phyloP scores from a whole-genome alignment of 805 yeast species.

The Wickerhamiella azymoides region DNA sequence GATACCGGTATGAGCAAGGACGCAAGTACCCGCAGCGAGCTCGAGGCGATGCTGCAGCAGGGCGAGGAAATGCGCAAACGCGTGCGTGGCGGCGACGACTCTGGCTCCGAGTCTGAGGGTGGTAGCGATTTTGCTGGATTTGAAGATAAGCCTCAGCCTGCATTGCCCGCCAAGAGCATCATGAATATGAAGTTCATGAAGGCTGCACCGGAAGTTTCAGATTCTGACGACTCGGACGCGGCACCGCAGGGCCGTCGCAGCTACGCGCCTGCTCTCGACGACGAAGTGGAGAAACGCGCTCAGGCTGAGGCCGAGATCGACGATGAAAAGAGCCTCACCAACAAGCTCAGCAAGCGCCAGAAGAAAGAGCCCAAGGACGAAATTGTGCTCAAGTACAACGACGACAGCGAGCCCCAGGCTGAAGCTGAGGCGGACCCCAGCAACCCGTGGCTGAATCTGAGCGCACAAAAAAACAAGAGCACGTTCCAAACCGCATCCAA shows the following conservation, averaged over 20 bases:
- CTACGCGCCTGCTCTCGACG: background rate
- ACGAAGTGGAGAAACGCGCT: slow-evolving; percentile 10
- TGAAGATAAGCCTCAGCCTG: slow-evolving; percentile 24
- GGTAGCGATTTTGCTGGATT: slow-evolving; percentile 24
- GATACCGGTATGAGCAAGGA: slow-evolving; percentile 86
- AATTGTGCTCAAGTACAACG: slow-evolving; percentile 1
- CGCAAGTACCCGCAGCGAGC: slow-evolving; percentile 65
- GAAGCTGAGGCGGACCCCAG: slow-evolving; percentile 8
- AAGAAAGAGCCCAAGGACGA: background rate
- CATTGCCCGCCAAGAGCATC: slow-evolving; percentile 57
- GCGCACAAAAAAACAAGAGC: slow-evolving; percentile 30
- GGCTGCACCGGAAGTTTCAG: slow-evolving; percentile 61
- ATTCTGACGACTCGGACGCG: slow-evolving; percentile 23
- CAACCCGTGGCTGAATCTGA: slow-evolving; percentile 26
- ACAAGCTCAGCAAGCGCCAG: slow-evolving; percentile 5
- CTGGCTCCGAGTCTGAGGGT: slow-evolving; percentile 27
- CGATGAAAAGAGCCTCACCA: background rate
- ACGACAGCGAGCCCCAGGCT: slow-evolving; percentile 1
- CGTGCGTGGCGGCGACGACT: slow-evolving; percentile 51
- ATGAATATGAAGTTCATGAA: slow-evolving; percentile 93
- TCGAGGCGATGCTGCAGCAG: slow-evolving; percentile 87
- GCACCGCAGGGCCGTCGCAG: slow-evolving; percentile 36
- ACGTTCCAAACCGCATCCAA: slow-evolving; percentile 39
- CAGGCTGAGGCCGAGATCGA: slow-evolving; percentile 13
- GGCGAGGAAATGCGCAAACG: slow-evolving; percentile 65